phyloP scores from a whole-genome alignment of 2,329 filamentous ascomycete genomes.

The Ophiostoma perfectum region DNA sequence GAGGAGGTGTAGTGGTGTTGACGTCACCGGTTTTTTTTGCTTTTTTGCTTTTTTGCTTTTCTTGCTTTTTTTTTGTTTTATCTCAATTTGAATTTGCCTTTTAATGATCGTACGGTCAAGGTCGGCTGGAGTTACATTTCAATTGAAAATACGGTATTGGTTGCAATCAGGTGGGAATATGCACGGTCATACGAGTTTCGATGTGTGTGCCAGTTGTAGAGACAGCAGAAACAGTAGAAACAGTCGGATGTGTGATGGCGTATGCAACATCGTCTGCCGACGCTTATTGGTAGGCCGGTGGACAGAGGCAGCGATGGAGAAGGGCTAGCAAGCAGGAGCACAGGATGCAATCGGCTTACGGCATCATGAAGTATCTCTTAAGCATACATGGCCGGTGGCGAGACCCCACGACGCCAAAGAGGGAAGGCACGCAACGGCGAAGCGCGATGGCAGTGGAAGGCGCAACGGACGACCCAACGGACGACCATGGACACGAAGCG shows the following conservation, averaged over 20 bases:
- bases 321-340: too few species aligned
- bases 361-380: too few species aligned
- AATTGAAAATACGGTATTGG: not conserved
- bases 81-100: not conserved
- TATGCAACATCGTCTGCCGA: not conserved
- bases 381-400: too few species aligned
- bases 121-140: not conserved
- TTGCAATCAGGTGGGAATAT: not conserved
- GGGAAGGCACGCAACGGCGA: too few species aligned
- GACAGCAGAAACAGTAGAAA: not conserved
- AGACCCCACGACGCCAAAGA: too few species aligned
- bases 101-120: not conserved
- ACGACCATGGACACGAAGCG: too few species aligned
- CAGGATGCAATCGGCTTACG: too few species aligned
- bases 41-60: not conserved
- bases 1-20: conserved; percentile 41
- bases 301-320: too few species aligned
- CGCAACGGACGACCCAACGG: not conserved
- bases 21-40: not conserved
- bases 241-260: not conserved
- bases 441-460: not conserved
- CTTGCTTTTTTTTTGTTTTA: not conserved
- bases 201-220: not conserved
- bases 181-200: not conserved
- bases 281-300: not conserved